Conservation (phyloP, 345 rosid genomes). For the Dipteronia dyeriana region DNA sequence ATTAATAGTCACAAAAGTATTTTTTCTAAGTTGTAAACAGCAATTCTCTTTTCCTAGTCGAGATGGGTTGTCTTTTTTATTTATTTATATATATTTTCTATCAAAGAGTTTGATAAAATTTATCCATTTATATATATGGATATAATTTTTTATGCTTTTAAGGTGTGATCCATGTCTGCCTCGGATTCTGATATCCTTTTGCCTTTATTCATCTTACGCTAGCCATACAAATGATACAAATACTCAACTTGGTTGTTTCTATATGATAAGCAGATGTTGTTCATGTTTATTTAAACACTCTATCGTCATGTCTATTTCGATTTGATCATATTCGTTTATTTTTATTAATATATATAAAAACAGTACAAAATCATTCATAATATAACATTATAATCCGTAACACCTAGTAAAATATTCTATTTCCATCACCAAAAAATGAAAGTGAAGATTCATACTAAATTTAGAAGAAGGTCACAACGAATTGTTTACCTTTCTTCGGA, state of each 20-base stretch:
- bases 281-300: neutral
- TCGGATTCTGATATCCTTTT: conserved; percentile 25
- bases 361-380: no score
- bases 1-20: neutral
- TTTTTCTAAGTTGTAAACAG: conserved; percentile 2
- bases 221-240: conserved; percentile 15
- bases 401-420: no score
- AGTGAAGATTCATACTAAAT: no score
- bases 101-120: neutral
- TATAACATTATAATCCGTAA: no score
- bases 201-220: neutral
- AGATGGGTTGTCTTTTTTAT: neutral
- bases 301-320: no score
- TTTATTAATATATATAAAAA: no score
- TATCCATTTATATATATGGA: neutral
- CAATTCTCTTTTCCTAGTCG: conserved; percentile 16
- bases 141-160: conserved; percentile 1
- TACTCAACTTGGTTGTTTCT: conserved; percentile 9
- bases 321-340: no score
- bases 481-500: no score
- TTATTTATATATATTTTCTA: no score
- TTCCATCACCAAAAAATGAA: no score
- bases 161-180: conserved; percentile 11
- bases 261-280: neutral
- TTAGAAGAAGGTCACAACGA: no score